Conservation (phyloP, 768 basidiomycete species). For the Suillus lakei region DNA sequence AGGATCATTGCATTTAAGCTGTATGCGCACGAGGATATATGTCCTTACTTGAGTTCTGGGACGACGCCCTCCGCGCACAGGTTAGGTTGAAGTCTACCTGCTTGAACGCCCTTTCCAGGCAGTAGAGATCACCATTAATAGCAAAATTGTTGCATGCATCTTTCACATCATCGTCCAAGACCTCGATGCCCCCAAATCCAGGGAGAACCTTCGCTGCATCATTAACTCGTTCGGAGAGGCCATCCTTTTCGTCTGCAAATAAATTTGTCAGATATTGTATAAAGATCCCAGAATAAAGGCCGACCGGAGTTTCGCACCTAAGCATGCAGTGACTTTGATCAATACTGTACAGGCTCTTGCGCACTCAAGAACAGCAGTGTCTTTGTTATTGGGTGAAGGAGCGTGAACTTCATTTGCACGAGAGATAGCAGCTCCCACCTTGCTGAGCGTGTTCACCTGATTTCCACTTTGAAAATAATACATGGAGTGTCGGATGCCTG, state of each 20-base stretch:
- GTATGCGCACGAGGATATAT: constrained; percentile 55
- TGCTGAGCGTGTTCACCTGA: no score
- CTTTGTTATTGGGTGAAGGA: constrained; percentile 3
- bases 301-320: constrained; percentile 20
- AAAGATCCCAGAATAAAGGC: neutral
- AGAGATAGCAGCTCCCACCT: constrained; percentile 34
- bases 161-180: constrained; percentile 43
- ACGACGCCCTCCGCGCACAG: neutral
- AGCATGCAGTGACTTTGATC: constrained; percentile 46
- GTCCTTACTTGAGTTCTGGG: constrained; percentile 36
- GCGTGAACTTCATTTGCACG: constrained; percentile 49
- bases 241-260: constrained; percentile 13
- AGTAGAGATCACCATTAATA: constrained; percentile 44
- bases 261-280: neutral
- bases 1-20: constrained; percentile 44
- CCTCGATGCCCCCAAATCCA: constrained; percentile 38
- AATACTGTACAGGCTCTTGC: constrained; percentile 48
- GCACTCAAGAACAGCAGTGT: constrained; percentile 38
- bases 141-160: constrained; percentile 19
- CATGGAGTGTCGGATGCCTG: no score
- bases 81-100: constrained; percentile 27
- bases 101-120: constrained; percentile 36
- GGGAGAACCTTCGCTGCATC: constrained; percentile 22
- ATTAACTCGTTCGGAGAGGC: constrained; percentile 23
- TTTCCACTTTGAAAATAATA: no score